Percentiles rank a stretch among this genome's conserved stretches.
phyloP scores from a whole-genome alignment of 1,139 yeast genomes.

The Hanseniaspora uvarum region DNA sequence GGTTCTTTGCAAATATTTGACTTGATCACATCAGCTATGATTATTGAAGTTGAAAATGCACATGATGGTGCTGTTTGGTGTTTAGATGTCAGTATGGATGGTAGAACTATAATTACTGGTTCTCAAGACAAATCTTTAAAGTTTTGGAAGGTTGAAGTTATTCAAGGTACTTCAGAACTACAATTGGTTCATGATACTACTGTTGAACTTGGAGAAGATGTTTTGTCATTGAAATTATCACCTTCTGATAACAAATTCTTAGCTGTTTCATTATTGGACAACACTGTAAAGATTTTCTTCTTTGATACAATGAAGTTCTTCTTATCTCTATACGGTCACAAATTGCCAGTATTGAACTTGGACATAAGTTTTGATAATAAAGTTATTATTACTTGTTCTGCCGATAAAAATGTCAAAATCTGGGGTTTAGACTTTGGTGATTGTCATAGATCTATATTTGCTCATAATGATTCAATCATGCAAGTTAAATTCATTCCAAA shows the following conservation, averaged over 20 bases:
- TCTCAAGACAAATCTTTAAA: conserved; percentile 86
- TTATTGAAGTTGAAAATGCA: conserved; percentile 62
- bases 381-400: conserved; percentile 80
- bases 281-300: conserved; percentile 87
- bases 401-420: conserved; percentile 90
- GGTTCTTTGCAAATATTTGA: conserved; percentile 83
- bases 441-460: conserved; percentile 91
- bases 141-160: conserved; percentile 76
- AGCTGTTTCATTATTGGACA: conserved; percentile 79
- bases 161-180: conserved; percentile 56
- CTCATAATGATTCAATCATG: conserved; percentile 94
- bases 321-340: conserved; percentile 87
- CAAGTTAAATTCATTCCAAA: conserved; percentile 72
- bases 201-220: conserved; percentile 76
- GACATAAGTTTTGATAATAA: conserved; percentile 86
- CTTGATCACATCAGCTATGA: conserved; percentile 64
- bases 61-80: conserved; percentile 90
- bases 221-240: conserved; percentile 68
- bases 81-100: conserved; percentile 76
- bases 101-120: conserved; percentile 76
- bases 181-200: conserved; percentile 65
- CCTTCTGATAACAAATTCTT: conserved; percentile 59
- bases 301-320: conserved; percentile 77
- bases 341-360: conserved; percentile 79
- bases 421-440: conserved; percentile 99